phyloP scores from a whole-genome alignment of 176 grass and related monocot species.

The Tillandsia leiboldiana region DNA sequence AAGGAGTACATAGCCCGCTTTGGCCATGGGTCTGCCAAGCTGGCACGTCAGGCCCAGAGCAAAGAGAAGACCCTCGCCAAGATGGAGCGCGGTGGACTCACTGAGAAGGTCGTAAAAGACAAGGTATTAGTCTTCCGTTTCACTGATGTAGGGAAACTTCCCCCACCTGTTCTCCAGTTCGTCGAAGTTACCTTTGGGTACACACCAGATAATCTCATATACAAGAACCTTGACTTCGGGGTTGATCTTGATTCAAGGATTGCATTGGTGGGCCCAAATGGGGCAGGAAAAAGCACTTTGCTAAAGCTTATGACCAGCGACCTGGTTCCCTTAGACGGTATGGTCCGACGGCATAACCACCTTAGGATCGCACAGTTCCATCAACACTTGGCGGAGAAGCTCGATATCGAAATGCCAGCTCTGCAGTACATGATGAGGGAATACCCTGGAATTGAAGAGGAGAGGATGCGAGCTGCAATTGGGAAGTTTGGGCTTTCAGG shows the following conservation, averaged over 20 bases:
- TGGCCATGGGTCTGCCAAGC: conserved; percentile 83
- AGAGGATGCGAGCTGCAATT: conserved; percentile 70
- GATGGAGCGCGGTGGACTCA: conserved; percentile 94
- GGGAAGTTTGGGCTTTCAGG: conserved; percentile 70
- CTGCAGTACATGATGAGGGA: conserved; percentile 79
- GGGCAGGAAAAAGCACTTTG: conserved; percentile 85
- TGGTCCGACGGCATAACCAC: conserved; percentile 95
- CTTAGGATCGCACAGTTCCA: conserved; percentile 77
- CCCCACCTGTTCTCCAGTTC: conserved; percentile 83
- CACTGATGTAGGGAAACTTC: conserved; percentile 70
- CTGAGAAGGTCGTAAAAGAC: conserved; percentile 62
- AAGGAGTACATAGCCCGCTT: conserved; percentile 94
- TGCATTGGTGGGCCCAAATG: conserved; percentile 75
- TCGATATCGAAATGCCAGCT: conserved; percentile 70
- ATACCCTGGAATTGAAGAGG: conserved; percentile 85
- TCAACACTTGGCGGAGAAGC: conserved; percentile 78
- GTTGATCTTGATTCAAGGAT: conserved; percentile 85
- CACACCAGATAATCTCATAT: conserved; percentile 65
- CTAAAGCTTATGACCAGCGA: conserved; percentile 94
- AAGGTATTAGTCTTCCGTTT: conserved; percentile 68
- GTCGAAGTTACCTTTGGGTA: conserved; percentile 85
- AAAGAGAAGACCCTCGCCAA: conserved; percentile 97
- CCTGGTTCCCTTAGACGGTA: conserved; percentile 52
- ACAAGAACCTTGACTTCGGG: conserved; percentile 81
- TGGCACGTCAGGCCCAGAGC: conserved; percentile 78